phyloP scores from a whole-genome alignment of 352 stramenopile species.

The Pythium grandisporangium region DNA sequence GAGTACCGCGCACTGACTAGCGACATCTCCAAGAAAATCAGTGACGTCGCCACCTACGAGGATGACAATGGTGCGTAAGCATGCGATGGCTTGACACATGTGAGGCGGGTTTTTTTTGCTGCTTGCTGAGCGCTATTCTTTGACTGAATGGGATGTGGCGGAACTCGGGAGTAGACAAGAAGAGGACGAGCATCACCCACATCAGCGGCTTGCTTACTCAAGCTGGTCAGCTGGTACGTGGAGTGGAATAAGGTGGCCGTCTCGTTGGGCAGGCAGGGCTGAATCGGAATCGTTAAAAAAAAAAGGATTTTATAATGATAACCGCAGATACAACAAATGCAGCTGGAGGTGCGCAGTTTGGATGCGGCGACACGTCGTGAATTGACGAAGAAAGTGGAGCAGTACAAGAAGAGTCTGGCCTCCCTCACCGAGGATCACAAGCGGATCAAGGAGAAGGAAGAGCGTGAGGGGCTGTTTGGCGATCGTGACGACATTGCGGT shows the following conservation, averaged over 20 bases:
- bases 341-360: slow-evolving; percentile 79
- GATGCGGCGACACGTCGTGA: slow-evolving; percentile 72
- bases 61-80: slow-evolving; percentile 55
- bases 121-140: too few species aligned
- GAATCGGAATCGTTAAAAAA: too few species aligned
- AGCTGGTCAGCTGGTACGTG: slow-evolving; percentile 64
- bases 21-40: slow-evolving; percentile 87
- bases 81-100: neutral
- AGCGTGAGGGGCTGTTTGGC: slow-evolving; percentile 78
- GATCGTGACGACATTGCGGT: slow-evolving; percentile 60
- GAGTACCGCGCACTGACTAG: slow-evolving; percentile 77
- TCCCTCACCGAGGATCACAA: slow-evolving; percentile 75
- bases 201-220: slow-evolving; percentile 73
- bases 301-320: neutral
- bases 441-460: slow-evolving; percentile 75
- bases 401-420: slow-evolving; percentile 86
- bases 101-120: neutral
- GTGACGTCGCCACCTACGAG: slow-evolving; percentile 80
- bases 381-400: slow-evolving; percentile 83
- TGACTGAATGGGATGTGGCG: too few species aligned
- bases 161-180: slow-evolving; percentile 82
- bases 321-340: slow-evolving; percentile 83
- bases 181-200: slow-evolving; percentile 77
- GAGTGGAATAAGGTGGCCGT: too few species aligned
- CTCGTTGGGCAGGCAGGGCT: too few species aligned